phyloP scores from a whole-genome alignment of 805 yeast genomes.

The Scheffersomyces ergatensis region DNA sequence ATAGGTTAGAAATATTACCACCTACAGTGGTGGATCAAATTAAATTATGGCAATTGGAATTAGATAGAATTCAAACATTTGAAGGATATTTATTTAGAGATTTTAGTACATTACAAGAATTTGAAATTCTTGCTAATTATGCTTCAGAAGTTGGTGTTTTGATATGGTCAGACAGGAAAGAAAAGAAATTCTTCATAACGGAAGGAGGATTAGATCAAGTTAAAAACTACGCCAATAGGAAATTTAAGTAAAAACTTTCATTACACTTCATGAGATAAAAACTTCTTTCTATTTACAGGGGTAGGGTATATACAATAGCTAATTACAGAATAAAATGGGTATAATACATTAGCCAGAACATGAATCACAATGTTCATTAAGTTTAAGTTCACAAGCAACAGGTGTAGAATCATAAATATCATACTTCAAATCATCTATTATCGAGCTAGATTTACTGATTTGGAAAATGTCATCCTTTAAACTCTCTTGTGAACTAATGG shows the following conservation, averaged over 20 bases:
- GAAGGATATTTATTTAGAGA: conserved; percentile 89
- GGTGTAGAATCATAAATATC: conserved; percentile 35
- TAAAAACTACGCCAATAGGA: conserved; percentile 76
- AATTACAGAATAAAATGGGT: conserved; percentile 5
- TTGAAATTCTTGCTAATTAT: conserved; percentile 64
- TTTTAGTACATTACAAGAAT: conserved; percentile 75
- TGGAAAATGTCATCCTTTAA: neutral
- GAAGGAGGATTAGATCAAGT: conserved; percentile 84
- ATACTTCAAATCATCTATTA: conserved; percentile 10
- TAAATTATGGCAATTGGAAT: conserved; percentile 91
- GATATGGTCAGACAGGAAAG: conserved; percentile 75
- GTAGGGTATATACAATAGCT: conserved; percentile 2
- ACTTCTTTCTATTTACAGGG: neutral
- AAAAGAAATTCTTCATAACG: conserved; percentile 79
- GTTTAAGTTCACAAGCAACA: conserved; percentile 25
- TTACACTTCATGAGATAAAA: neutral
- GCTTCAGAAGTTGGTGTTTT: conserved; percentile 91
- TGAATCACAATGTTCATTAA: conserved; percentile 35
- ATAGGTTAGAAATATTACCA: conserved; percentile 67
- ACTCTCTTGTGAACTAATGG: conserved; percentile 1
- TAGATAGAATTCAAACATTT: conserved; percentile 84
- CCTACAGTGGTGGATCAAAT: conserved; percentile 98
- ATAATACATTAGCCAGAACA: conserved; percentile 32
- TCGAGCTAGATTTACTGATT: neutral
- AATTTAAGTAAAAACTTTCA: neutral